Evolutionary conservation across 306 rosid genomes (phyloP).

Genomic region (Fragaria iinumae): DNA sequence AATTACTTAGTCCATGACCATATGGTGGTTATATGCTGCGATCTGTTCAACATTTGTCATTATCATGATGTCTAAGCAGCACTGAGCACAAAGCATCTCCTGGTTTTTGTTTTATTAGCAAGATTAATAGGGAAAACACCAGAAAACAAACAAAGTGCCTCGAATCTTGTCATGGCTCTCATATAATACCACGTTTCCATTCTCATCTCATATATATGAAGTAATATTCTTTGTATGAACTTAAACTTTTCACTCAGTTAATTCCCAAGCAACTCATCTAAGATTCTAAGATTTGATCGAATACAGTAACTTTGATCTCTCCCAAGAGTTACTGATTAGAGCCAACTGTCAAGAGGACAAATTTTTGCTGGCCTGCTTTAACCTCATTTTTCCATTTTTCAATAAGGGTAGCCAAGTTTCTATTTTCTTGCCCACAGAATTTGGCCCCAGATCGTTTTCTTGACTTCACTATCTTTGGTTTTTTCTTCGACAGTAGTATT

Average conservation of each 20-base stretch:
- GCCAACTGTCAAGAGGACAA: no score
- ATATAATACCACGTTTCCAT: not conserved
- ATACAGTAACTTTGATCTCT: no score
- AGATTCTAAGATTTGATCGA: no score
- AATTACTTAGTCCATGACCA: not conserved
- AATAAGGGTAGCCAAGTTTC: not conserved
- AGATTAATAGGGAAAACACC: not conserved
- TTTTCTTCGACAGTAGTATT: not conserved
- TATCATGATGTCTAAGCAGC: not conserved
- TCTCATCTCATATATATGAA: not conserved
- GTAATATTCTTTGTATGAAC: not conserved
- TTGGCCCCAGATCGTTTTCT: not conserved
- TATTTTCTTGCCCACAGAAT: not conserved
- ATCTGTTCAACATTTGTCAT: not conserved
- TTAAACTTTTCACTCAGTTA: not conserved
- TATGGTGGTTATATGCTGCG: conserved; percentile 14
- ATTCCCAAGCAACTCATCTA: no score
- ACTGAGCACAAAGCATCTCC: not conserved
- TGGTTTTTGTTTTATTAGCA: not conserved
- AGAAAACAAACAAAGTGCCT: not conserved
- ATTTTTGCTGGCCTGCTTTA: no score
- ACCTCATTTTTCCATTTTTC: no score
- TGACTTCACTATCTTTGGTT: not conserved
- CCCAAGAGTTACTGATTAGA: no score
- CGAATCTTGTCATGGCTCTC: not conserved